phyloP scores from a whole-genome alignment of 1,284 basidiomycete species.

The Trametes sp. region DNA sequence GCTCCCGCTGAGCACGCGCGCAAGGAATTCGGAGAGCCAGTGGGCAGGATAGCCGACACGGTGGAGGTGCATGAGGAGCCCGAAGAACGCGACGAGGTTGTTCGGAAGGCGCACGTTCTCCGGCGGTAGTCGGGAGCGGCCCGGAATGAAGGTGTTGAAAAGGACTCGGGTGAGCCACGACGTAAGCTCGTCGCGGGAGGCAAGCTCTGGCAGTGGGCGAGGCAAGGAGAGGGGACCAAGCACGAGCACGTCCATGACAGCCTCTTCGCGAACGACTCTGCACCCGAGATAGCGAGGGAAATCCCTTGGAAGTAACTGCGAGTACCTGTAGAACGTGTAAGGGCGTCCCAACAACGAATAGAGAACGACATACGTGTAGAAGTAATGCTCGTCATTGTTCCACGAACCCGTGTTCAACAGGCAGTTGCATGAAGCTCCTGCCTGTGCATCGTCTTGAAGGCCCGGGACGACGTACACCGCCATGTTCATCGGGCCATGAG shows the following conservation, averaged over 20 bases:
- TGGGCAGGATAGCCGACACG: slow-evolving; percentile 46
- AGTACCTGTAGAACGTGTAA: slow-evolving; percentile 39
- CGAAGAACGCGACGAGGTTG: slow-evolving; percentile 46
- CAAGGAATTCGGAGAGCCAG: slow-evolving; percentile 47
- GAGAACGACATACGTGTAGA: slow-evolving; percentile 37
- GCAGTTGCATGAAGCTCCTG: slow-evolving; percentile 42
- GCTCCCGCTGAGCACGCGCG: slow-evolving; percentile 39
- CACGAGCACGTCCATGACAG: slow-evolving; percentile 33
- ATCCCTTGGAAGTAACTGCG: slow-evolving; percentile 39
- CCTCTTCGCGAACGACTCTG: slow-evolving; percentile 29
- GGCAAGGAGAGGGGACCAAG: slow-evolving; percentile 33
- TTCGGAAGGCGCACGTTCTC: slow-evolving; percentile 47
- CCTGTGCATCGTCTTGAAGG: slow-evolving; percentile 36
- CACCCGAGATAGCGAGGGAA: slow-evolving; percentile 42
- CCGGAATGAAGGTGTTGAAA: slow-evolving; percentile 45
- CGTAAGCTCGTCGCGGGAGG: slow-evolving; percentile 42
- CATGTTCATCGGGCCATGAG: slow-evolving; percentile 42
- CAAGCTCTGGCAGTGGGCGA: slow-evolving; percentile 40
- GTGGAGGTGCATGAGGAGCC: slow-evolving; percentile 46
- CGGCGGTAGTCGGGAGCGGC: slow-evolving; percentile 36
- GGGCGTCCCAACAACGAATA: neutral
- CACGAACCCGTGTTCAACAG: slow-evolving; percentile 41
- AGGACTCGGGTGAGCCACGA: slow-evolving; percentile 50
- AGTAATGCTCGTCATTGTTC: slow-evolving; percentile 38
- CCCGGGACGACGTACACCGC: slow-evolving; percentile 38